Evolutionary conservation across 768 basidiomycete genomes (phyloP).

Genomic region (Lyophyllum shimeji): DNA sequence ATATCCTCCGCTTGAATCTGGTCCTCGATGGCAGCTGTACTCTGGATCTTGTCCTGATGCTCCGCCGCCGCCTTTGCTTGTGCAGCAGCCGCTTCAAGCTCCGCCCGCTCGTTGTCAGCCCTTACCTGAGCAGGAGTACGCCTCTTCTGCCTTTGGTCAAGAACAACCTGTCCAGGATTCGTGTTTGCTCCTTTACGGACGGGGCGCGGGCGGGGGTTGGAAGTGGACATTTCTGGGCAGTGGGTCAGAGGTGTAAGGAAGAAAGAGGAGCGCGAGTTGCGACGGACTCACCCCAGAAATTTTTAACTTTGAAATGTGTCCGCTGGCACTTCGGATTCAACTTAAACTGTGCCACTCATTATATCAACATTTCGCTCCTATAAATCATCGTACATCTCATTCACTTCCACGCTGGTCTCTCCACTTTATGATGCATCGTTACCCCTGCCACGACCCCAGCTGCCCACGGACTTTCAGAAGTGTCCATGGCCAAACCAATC

Average conservation of each 20-base stretch:
- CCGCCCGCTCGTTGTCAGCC: background rate
- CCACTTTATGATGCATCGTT: too few species aligned
- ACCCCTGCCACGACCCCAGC: background rate
- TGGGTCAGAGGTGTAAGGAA: background rate
- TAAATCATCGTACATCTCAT: too few species aligned
- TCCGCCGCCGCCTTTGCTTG: background rate
- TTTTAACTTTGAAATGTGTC: background rate
- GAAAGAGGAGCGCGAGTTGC: background rate
- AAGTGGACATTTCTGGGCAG: background rate
- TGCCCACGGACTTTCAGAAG: background rate
- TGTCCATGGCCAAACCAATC: background rate
- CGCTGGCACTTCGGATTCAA: background rate
- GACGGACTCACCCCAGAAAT: too few species aligned
- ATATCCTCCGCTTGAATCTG: background rate
- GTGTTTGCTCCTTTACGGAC: background rate
- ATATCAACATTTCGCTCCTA: too few species aligned
- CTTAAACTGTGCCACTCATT: too few species aligned
- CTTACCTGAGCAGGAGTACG: background rate
- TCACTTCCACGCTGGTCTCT: too few species aligned
- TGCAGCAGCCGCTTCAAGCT: background rate
- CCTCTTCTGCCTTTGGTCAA: background rate
- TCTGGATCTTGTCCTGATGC: background rate
- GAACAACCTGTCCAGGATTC: background rate
- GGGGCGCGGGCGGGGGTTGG: background rate
- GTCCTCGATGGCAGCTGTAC: background rate